Evolutionary conservation across 2,329 filamentous ascomycete species (phyloP), one percentile per base, ranked within the genome.

Genomic region (Graphiopsis chlorocephala): DNA sequence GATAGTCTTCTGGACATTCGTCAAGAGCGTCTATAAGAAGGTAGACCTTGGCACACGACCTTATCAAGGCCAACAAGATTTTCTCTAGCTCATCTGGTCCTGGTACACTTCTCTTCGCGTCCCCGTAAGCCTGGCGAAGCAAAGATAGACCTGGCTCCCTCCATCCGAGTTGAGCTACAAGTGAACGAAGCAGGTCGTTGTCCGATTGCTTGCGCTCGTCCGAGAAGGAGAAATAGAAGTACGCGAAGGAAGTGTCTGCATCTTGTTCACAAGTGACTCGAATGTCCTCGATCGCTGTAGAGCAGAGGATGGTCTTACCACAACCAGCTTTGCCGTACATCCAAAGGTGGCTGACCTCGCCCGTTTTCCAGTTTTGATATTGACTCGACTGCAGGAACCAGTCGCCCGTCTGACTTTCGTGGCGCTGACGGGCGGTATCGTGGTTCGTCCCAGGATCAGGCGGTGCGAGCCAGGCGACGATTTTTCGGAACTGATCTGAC

Each of bases 171-270:
- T 72, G 70, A 12, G 31, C 47, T 15, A 72, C 56, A 28, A 70
- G 50, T 8, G 69, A 71, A 11, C 53, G 48, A 6, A 71, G 61
- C 1, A 71, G 56, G 35, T 65, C 56, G 17, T 64, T 53, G 56
- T 66, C 63, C 1, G 58, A 38, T 59, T 72, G 70, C 64, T 72
- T 72, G 15, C n/a, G 47, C 42, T 66, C 55, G 35, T 72, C 69
- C 8, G 68, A 70, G 58, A 72, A 72, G 20, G 69, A 68, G 58
- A 72, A 69, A 57, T 72, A 71, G 65, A 71, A 72, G 48, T 69
- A 33, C 11, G 65, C 68, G 38, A 61, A 59, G 58, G 50, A 63
- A 56, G 63, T 42, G 38, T 66, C 56, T 26, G 45, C n/a, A 1
- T 31, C n/a, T 17, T 38, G 38, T 42, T 65, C 29, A 61, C 63